These are phyloP conservation scores for Astraeus odoratus DNA, from an alignment of 768 basidiomycete species.

Conservation along the genomic window DNA sequence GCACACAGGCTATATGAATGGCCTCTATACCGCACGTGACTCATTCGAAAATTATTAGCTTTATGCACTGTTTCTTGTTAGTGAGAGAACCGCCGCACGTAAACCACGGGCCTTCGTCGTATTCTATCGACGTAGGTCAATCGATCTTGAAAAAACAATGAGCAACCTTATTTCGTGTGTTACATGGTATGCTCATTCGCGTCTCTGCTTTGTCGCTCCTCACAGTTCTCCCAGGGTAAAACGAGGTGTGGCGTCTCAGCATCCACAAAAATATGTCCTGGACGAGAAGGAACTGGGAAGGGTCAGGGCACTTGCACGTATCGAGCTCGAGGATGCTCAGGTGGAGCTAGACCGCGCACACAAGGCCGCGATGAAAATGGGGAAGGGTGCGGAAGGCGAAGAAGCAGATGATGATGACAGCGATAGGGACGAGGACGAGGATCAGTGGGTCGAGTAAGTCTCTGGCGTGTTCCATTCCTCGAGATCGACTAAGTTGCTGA, in stretches of 20 bases:
- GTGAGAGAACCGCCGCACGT: too few species aligned
- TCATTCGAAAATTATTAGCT: too few species aligned
- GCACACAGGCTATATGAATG: too few species aligned
- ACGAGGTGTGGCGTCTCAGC: slow-evolving; percentile 63
- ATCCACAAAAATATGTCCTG: slow-evolving; percentile 84
- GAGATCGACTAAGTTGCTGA: slow-evolving; percentile 12
- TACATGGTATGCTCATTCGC: slow-evolving; percentile 37
- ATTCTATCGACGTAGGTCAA: too few species aligned
- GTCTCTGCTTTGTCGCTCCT: background rate
- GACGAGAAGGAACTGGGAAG: slow-evolving; percentile 87
- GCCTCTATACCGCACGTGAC: too few species aligned
- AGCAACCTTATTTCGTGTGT: slow-evolving; percentile 71
- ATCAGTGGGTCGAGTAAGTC: slow-evolving; percentile 87
- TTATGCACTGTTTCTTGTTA: too few species aligned
- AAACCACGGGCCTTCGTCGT: too few species aligned
- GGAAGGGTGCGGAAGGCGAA: slow-evolving; percentile 55
- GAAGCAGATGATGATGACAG: slow-evolving; percentile 53
- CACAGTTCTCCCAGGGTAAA: slow-evolving; percentile 49
- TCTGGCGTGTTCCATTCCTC: slow-evolving; percentile 6
- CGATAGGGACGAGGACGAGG: slow-evolving; percentile 43
- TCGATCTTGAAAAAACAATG: too few species aligned
- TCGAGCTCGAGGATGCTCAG: slow-evolving; percentile 87
- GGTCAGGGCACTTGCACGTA: slow-evolving; percentile 78
- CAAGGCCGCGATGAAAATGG: slow-evolving; percentile 67
- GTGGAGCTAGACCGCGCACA: slow-evolving; percentile 79